Percentiles rank a stretch among this genome's conserved stretches.
Evolutionary conservation across 129 eudicot species (phyloP).

Genomic region (Tagetes erecta): DNA sequence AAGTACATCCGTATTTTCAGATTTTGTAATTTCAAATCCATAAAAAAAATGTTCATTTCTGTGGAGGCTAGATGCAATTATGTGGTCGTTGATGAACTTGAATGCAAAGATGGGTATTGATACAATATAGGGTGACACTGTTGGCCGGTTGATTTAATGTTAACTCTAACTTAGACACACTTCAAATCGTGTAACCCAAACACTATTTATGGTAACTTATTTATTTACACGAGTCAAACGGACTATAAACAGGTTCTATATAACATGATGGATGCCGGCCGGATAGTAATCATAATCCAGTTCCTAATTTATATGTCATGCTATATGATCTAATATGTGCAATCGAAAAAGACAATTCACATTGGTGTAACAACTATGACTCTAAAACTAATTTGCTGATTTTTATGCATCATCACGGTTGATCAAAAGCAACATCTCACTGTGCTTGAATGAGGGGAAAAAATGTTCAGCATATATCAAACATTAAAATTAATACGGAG

Average conservation of each 20-base stretch:
- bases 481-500: too few relatives aligned
- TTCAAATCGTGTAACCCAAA: neutral
- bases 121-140: neutral
- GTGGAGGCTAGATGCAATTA: neutral
- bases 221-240: neutral
- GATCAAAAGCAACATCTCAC: too few relatives aligned
- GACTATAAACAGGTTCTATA: neutral
- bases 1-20: neutral
- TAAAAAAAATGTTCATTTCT: constrained; percentile 8
- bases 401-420: too few relatives aligned
- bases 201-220: neutral
- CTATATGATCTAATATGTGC: too few relatives aligned
- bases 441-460: too few relatives aligned
- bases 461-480: too few relatives aligned
- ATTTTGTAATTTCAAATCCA: neutral
- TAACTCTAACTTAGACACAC: neutral
- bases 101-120: neutral
- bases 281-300: too few relatives aligned
- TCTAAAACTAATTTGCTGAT: too few relatives aligned
- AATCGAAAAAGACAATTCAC: too few relatives aligned
- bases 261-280: too few relatives aligned
- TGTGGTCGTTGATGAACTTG: neutral
- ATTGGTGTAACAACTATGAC: too few relatives aligned
- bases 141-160: neutral
- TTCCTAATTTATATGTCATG: too few relatives aligned